Percentiles rank a stretch among this genome's conserved stretches.
Conservation (phyloP, 257 asterid genomes). For the Sherardia arvensis region DNA sequence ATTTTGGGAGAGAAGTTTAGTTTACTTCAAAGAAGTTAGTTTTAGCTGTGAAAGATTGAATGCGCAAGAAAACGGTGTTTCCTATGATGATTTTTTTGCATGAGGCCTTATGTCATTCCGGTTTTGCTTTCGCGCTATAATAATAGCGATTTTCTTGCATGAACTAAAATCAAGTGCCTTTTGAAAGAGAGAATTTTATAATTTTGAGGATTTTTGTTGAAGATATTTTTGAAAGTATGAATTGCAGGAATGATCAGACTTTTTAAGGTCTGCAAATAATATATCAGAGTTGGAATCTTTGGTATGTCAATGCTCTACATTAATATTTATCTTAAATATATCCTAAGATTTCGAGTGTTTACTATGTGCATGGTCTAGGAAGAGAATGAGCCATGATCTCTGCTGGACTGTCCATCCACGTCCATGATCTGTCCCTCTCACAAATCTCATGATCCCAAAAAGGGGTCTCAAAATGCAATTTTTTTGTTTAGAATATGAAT, state of each 20-base stretch:
- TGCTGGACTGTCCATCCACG: slow-evolving; percentile 20
- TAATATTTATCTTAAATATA: background rate
- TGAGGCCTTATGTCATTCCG: too few relatives aligned
- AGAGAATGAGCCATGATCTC: background rate
- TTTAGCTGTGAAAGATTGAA: slow-evolving; percentile 1
- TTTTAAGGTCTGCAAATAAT: background rate
- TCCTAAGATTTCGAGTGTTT: background rate
- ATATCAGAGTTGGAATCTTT: too few relatives aligned
- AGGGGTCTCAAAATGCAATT: background rate
- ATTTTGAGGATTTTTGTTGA: background rate
- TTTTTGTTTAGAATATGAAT: background rate
- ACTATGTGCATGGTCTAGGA: background rate
- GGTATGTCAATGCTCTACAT: too few relatives aligned
- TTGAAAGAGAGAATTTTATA: too few relatives aligned
- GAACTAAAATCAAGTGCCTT: too few relatives aligned
- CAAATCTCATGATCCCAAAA: slow-evolving; percentile 2
- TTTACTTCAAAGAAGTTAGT: background rate
- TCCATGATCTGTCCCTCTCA: background rate
- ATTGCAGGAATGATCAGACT: background rate
- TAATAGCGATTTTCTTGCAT: too few relatives aligned
- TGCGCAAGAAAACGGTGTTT: background rate
- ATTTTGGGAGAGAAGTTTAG: background rate
- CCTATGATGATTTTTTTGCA: background rate
- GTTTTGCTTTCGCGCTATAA: too few relatives aligned
- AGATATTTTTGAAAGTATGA: background rate